These are phyloP conservation scores for Neonothopanus nambi DNA, from an alignment of 1,284 basidiomycete species.

Conservation along the genomic window DNA sequence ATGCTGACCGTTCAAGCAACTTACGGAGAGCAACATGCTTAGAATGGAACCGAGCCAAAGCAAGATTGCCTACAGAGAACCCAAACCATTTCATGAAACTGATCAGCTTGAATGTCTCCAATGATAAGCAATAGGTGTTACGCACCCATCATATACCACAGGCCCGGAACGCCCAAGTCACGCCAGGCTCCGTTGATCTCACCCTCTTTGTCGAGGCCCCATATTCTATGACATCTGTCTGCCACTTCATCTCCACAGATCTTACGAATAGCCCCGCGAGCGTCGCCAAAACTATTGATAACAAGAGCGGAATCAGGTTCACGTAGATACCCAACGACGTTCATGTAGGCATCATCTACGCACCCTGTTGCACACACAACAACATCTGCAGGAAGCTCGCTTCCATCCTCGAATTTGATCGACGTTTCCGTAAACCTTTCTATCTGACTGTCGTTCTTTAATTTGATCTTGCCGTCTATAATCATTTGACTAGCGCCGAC, in stretches of 20 bases:
- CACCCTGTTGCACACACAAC: constrained; percentile 56
- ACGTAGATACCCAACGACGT: no score
- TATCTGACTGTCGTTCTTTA: constrained; percentile 54
- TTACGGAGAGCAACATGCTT: constrained; percentile 61
- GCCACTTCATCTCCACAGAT: constrained; percentile 51
- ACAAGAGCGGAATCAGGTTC: no score
- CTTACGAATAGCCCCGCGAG: constrained; percentile 30
- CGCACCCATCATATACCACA: constrained; percentile 61
- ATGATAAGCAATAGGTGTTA: not conserved
- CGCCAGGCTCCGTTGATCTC: constrained; percentile 54
- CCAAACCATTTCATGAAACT: no score
- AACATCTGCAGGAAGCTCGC: constrained; percentile 51
- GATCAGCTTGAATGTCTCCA: not conserved
- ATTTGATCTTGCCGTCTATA: constrained; percentile 62
- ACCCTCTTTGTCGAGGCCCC: constrained; percentile 59
- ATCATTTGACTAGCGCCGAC: constrained; percentile 66
- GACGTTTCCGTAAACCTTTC: constrained; percentile 44
- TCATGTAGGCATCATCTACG: not conserved
- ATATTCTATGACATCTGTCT: constrained; percentile 42
- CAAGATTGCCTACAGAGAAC: constrained; percentile 46
- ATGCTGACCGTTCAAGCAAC: constrained; percentile 31
- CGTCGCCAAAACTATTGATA: constrained; percentile 20
- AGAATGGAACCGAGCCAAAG: constrained; percentile 54
- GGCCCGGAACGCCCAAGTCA: constrained; percentile 47
- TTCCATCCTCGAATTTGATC: constrained; percentile 53